These are phyloP conservation scores for Mortierella sp. DNA, from an alignment of 371 early-diverging fungal genomes.

Conservation along the genomic window DNA sequence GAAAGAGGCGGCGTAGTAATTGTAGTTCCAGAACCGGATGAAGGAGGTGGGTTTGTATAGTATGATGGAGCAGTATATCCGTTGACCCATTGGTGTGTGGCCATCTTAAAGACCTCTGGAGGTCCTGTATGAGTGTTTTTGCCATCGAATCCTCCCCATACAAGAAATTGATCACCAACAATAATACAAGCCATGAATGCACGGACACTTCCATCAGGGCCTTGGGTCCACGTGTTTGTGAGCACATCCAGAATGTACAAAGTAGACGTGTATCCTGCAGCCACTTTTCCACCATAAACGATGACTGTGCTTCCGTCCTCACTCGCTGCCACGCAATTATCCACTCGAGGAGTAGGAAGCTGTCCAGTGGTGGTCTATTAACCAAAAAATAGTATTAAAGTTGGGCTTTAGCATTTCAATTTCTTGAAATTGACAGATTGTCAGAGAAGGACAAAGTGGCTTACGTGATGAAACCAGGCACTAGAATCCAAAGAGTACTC, in stretches of 20 bases:
- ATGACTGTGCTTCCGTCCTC: conserved; percentile 46
- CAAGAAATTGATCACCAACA: conserved; percentile 29
- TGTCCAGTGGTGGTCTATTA: conserved; percentile 27
- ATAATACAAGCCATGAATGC: conserved; percentile 32
- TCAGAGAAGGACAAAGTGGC: not conserved
- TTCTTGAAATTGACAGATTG: not conserved
- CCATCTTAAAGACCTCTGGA: conserved; percentile 24
- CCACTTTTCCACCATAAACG: conserved; percentile 35
- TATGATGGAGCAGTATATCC: conserved; percentile 28
- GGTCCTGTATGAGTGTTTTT: conserved; percentile 6
- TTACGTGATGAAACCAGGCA: conserved; percentile 38
- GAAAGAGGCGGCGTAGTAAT: not conserved
- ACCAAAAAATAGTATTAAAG: not conserved
- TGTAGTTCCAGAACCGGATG: too few relatives aligned
- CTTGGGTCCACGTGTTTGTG: conserved; percentile 26
- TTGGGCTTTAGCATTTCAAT: not conserved
- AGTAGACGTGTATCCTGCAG: conserved; percentile 14
- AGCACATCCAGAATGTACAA: conserved; percentile 23
- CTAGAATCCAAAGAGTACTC: conserved; percentile 20
- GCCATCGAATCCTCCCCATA: conserved; percentile 33
- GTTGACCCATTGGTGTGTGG: conserved; percentile 11
- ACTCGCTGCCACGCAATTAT: conserved; percentile 37
- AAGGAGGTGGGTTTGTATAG: not conserved
- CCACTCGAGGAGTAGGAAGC: conserved; percentile 22
- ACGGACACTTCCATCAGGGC: conserved; percentile 17